Percentiles rank a stretch among this genome's conserved stretches.
These are phyloP conservation scores for Hericium rajendrae DNA, from an alignment of 768 basidiomycete species.

Conservation along the genomic window DNA sequence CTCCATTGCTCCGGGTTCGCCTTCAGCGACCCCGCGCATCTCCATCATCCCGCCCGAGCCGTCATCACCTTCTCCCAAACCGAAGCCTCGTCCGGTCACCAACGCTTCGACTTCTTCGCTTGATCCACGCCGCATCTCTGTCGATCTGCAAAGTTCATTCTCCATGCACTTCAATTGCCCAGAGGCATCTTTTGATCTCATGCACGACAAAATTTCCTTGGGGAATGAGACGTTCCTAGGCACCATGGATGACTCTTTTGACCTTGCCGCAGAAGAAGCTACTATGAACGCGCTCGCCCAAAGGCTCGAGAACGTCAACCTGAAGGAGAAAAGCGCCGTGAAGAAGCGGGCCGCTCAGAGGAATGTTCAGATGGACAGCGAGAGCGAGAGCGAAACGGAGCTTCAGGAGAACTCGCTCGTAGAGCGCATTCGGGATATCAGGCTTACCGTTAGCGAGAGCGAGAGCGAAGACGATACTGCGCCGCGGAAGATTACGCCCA, in stretches of 20 bases:
- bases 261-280: neutral
- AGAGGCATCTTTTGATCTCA: constrained; percentile 13
- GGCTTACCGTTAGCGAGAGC: constrained; percentile 1
- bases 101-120: neutral
- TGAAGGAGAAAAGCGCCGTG: neutral
- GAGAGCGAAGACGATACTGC: neutral
- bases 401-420: neutral
- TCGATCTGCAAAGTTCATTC: constrained; percentile 10
- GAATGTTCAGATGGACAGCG: neutral
- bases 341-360: neutral
- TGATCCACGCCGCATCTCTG: constrained; percentile 6
- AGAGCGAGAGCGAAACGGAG: constrained; percentile 3
- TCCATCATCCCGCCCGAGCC: constrained; percentile 6
- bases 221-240: constrained; percentile 10
- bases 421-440: constrained; percentile 9
- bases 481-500: neutral
- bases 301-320: neutral
- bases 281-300: neutral
- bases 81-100: neutral
- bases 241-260: constrained; percentile 6
- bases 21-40: constrained; percentile 6
- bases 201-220: constrained; percentile 11
- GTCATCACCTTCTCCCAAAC: constrained; percentile 6
- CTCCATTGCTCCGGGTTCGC: neutral
- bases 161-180: constrained; percentile 8